Percentiles rank a stretch among this genome's conserved stretches.
phyloP scores from a whole-genome alignment of 2,329 filamentous ascomycete genomes.

The Pseudopyricularia javanii region DNA sequence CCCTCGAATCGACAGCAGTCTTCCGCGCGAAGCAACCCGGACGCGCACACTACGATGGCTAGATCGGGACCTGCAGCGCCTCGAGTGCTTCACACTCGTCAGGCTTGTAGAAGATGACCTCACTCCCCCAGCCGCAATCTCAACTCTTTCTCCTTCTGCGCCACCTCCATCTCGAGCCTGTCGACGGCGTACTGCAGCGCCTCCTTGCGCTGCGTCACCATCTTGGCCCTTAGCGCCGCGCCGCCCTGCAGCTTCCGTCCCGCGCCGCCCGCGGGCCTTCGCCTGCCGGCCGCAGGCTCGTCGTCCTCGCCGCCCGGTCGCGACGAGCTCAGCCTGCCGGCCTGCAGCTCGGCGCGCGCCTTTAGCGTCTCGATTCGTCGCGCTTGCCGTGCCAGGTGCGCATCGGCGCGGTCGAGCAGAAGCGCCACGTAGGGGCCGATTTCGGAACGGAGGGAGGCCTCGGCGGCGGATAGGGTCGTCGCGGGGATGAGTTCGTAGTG shows the following conservation, averaged over 20 bases:
- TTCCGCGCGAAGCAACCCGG: no score
- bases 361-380: constrained; percentile 75
- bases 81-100: no score
- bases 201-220: constrained; percentile 70
- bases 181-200: constrained; percentile 78
- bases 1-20: no score
- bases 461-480: constrained; percentile 67
- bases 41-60: no score
- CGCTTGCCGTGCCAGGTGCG: constrained; percentile 70
- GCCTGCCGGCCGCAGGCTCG: not conserved
- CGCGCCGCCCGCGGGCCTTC: constrained; percentile 7
- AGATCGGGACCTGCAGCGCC: no score
- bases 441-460: constrained; percentile 74
- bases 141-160: constrained; percentile 56
- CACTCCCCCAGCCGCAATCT: constrained; percentile 33
- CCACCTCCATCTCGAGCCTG: constrained; percentile 72
- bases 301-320: constrained; percentile 12
- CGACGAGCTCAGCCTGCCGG: constrained; percentile 44
- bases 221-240: constrained; percentile 38
- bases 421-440: constrained; percentile 77
- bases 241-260: constrained; percentile 35
- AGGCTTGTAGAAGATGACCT: no score
- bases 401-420: constrained; percentile 70
- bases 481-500: constrained; percentile 92
- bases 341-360: constrained; percentile 71